Evolutionary conservation across 2,329 filamentous ascomycete species (phyloP), one percentile per base, ranked within the genome.

Genomic region (Alternaria panax): DNA sequence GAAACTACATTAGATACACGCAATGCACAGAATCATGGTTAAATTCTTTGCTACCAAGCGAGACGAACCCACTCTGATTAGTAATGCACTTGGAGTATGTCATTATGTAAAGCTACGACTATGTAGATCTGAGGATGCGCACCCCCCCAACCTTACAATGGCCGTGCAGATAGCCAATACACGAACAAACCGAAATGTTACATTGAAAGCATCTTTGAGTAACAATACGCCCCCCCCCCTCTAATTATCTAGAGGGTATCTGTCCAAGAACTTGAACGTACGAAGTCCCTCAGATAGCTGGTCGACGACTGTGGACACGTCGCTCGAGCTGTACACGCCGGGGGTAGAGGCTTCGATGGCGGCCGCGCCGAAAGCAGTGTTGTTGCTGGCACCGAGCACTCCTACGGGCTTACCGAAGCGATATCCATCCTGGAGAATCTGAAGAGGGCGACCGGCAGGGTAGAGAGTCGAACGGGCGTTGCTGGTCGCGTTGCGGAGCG

Each of bases 401-500:
- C 81, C 88, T 24, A 92, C 80, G 0, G 90, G 87, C 81, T 92
- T 92, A 4, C 89, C 90, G 81, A 87, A 92, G 24, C 85, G 80
- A 78, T 87, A 92, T 0, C 83, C 86, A 69, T 88, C 85, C 16
- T 81, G 72, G 18, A 91, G 74, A 51, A 92, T 88, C 79, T 90
- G 84, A 2, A 83, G 75, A 0, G 90, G 90, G 0, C 88, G 82
- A 1, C 86, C 86, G 2, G 84, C 80, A 1, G 90, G 90, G 75
- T 85, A 92, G 7, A 92, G 79, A 0, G 86, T 81, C 4, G 84
- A 85, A 22, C 62, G 63, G 7, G 65, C 57, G 40, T 54, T 59
- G 11, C 60, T 54, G 5, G 72, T 72, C 20, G 48, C 59, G 18
- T 73, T 74, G 18, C 74, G 20, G 30, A 14, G 16, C 14, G 30